Percentiles rank a stretch among this genome's conserved stretches.
phyloP scores from a whole-genome alignment of 1,139 yeast species.

The Hansenula lynferdii region DNA sequence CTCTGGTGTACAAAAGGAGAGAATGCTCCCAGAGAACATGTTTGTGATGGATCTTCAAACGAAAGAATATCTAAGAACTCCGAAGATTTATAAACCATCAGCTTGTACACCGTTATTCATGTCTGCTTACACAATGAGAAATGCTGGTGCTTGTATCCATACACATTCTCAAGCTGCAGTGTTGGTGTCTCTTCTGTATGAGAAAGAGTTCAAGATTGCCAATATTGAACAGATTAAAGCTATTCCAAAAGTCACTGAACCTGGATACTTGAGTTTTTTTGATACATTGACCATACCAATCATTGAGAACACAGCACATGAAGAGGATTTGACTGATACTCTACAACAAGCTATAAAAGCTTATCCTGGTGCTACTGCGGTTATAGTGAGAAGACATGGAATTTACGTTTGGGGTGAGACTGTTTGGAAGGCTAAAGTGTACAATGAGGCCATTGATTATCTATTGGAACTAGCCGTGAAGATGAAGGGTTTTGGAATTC shows the following conservation, averaged over 20 bases:
- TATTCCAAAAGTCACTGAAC: slow-evolving; percentile 47
- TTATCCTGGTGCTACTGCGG: slow-evolving; percentile 80
- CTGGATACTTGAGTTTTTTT: slow-evolving; percentile 63
- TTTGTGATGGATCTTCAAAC: slow-evolving; percentile 63
- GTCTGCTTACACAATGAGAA: slow-evolving; percentile 63
- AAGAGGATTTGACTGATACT: slow-evolving; percentile 73
- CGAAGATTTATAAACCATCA: slow-evolving; percentile 71
- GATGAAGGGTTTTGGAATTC: slow-evolving; percentile 62
- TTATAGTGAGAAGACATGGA: slow-evolving; percentile 89
- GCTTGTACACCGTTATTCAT: slow-evolving; percentile 91
- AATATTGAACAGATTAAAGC: slow-evolving; percentile 94
- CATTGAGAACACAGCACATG: slow-evolving; percentile 85
- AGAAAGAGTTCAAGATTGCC: slow-evolving; percentile 67
- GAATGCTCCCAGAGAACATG: slow-evolving; percentile 77
- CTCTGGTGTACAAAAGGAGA: slow-evolving; percentile 92
- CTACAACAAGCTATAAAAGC: slow-evolving; percentile 57
- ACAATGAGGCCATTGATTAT: slow-evolving; percentile 91
- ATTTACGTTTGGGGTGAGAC: slow-evolving; percentile 94
- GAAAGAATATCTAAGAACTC: slow-evolving; percentile 54
- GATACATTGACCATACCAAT: slow-evolving; percentile 84
- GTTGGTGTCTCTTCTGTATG: slow-evolving; percentile 67
- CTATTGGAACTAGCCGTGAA: slow-evolving; percentile 79
- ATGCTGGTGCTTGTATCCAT: slow-evolving; percentile 92
- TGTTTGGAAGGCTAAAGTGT: slow-evolving; percentile 89
- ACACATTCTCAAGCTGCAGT: slow-evolving; percentile 93